phyloP scores from a whole-genome alignment of 306 rosid species.

The Adenanthera pavonina region DNA sequence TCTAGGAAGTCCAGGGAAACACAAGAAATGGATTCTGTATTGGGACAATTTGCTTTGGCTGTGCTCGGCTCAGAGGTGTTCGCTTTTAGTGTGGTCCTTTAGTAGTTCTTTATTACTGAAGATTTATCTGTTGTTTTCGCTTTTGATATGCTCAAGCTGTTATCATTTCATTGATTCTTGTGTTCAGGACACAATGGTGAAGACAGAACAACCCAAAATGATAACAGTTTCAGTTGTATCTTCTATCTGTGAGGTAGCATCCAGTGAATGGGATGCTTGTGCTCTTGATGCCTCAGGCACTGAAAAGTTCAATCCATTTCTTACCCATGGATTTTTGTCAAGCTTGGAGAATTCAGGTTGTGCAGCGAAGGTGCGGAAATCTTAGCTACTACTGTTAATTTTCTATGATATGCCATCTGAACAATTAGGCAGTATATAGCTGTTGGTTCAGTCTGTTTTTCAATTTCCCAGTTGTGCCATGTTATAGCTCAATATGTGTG shows the following conservation, averaged over 20 bases:
- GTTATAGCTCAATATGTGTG: not conserved
- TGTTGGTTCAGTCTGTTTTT: not conserved
- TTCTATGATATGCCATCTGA: not conserved
- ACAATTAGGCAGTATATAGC: not conserved
- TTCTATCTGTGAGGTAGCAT: slow-evolving; percentile 75
- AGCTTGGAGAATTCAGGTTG: slow-evolving; percentile 70
- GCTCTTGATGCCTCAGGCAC: slow-evolving; percentile 67
- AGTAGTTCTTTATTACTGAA: not conserved
- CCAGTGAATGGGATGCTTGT: slow-evolving; percentile 87
- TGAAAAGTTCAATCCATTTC: slow-evolving; percentile 77
- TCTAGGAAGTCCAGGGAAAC: slow-evolving; percentile 51
- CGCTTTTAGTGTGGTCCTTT: not conserved
- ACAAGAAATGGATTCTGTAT: slow-evolving; percentile 44
- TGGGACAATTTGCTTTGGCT: slow-evolving; percentile 56
- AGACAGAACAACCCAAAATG: slow-evolving; percentile 43
- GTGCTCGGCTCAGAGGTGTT: slow-evolving; percentile 49
- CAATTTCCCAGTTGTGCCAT: not conserved
- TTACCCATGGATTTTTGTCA: slow-evolving; percentile 76
- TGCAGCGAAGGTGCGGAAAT: slow-evolving; percentile 63
- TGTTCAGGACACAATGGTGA: slow-evolving; percentile 45
- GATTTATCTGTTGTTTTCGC: not conserved
- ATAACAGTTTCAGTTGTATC: slow-evolving; percentile 65
- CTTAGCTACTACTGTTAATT: not conserved
- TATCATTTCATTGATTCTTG: not conserved
- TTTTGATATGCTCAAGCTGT: slow-evolving; percentile 2